Evolutionary conservation across 2,329 filamentous ascomycete genomes (phyloP), one percentile per base, ranked within the genome.

Genomic region (Scopulariopsis brevicaulis): DNA sequence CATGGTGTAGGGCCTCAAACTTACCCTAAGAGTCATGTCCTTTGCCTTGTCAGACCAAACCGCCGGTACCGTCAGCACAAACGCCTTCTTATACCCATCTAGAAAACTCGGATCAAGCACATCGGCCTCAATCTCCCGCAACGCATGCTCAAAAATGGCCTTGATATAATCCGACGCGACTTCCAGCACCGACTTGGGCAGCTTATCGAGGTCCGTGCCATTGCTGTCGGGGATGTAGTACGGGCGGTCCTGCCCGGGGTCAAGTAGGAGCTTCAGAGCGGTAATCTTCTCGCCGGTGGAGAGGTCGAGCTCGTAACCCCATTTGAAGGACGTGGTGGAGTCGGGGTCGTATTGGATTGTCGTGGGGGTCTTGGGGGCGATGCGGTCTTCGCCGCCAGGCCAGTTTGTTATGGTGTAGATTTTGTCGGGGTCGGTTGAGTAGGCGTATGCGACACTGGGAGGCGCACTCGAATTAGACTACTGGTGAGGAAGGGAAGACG

Each of bases 21-120:
- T 12, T 40, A 40, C 37, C 37, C 15, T 40, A 10, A 40, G 53
- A 15, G 53, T 54, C 53, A 40, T 35, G n/a, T 20, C 22, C 32
- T 54, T 54, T 4, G 53, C 53, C 28, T 54, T 54, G 34, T 54
- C 53, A 7, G 53, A 54, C 53, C 53, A 54, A 10, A 54, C 53
- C 15, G 53, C 53, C 1, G 53, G 53, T 7, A 54, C 53, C 2
- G 53, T 54, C 3, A 54, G 34, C 4, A 54, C 37, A 18, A 37
- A 54, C n/a, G 14, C 8, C 53, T 54, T 54, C 20, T 40, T 4
- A n/a, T 40, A 54, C 11, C 15, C 14, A 20, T 35, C 53, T 4
- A 54, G 5, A 18, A 54, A 54, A 5, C 15, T 20, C 1, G 32
- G 32, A 24, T 54, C 53, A 24, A 54, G 15, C 18, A 32, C n/a